Evolutionary conservation across 192 early-diverging fungal genomes (phyloP), one percentile per base, ranked within the genome.

Genomic region (Spizellomyces sp.): DNA sequence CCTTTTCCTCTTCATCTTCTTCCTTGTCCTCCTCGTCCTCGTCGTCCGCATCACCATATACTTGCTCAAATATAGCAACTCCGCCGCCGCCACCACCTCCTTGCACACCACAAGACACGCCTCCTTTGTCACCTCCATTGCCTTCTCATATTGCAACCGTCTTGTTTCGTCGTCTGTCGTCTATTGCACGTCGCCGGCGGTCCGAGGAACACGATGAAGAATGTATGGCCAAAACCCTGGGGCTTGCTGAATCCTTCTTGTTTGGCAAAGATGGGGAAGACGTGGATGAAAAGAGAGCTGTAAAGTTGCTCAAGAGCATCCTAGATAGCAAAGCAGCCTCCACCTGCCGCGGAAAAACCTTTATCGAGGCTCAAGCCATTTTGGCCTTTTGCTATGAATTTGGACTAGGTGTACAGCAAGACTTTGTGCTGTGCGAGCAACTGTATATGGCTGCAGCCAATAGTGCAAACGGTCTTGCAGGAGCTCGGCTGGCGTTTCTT

Each of bases 321-420:
- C 48, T 68, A 17, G 12, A 61, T 36, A 12, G 12, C 59, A 22
- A 36, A 17, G 1, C 14, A 10, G 19, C 12, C 59, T 12, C 10
- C 22, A 67, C 15, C 6, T 63, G 46, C 41, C 36, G 21, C n/a
- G 41, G 46, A 45, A 9, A 41, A 22, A 4, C 64, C 44, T 46
- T 1, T 46, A 9, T 36, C 64, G 45, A 68, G 21, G 66, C 66
- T 21, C 78, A 89, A 67, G 90, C 91, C 4, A 77, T 90, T 9
- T 75, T 94, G 8, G 93, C 86, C 8, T 94, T 94, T 68, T 92
- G 90, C 73, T 88, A 88, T 77, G 93, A 94, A 75, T 94, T 94
- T 78, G 92, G 90, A n/a, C 75, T 94, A 4, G 93, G 93, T 6
- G 73, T 89, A 8, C 72, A 73, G 17, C 76, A 75, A 12, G 85